Conservation (phyloP, 1,139 yeast genomes). For the Nakaseomyces kungkrabaensis region DNA sequence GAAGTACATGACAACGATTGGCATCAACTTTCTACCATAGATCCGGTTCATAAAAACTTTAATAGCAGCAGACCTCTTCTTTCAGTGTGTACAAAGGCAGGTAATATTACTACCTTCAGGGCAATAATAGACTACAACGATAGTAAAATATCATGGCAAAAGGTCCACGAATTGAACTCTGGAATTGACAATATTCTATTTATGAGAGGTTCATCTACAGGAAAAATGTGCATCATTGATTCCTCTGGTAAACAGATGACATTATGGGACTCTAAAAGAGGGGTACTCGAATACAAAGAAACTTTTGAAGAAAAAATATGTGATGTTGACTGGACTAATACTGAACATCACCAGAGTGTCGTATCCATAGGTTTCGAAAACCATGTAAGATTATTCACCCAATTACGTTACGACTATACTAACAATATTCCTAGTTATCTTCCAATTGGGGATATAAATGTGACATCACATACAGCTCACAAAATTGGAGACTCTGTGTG, state of each 20-base stretch:
- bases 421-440: constrained; percentile 69
- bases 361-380: constrained; percentile 68
- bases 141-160: constrained; percentile 40
- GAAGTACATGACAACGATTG: constrained; percentile 25
- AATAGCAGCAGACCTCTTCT: constrained; percentile 38
- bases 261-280: constrained; percentile 68
- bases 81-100: constrained; percentile 47
- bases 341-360: constrained; percentile 59
- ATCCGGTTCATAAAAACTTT: constrained; percentile 50
- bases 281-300: constrained; percentile 56
- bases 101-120: constrained; percentile 46
- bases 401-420: constrained; percentile 80
- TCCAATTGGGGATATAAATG: constrained; percentile 62
- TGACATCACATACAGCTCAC: constrained; percentile 64
- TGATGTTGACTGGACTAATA: constrained; percentile 61
- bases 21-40: constrained; percentile 48
- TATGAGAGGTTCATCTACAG: constrained; percentile 65
- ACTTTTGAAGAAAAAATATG: constrained; percentile 28
- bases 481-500: constrained; percentile 82
- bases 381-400: constrained; percentile 61
- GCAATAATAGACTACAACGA: constrained; percentile 28
- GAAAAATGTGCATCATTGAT: constrained; percentile 65
- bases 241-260: constrained; percentile 41
- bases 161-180: constrained; percentile 42
- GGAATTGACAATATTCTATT: constrained; percentile 43